Base-by-base conservation (phyloP, 768 basidiomycete genomes). In the Leccinum rimulosum region DNA sequence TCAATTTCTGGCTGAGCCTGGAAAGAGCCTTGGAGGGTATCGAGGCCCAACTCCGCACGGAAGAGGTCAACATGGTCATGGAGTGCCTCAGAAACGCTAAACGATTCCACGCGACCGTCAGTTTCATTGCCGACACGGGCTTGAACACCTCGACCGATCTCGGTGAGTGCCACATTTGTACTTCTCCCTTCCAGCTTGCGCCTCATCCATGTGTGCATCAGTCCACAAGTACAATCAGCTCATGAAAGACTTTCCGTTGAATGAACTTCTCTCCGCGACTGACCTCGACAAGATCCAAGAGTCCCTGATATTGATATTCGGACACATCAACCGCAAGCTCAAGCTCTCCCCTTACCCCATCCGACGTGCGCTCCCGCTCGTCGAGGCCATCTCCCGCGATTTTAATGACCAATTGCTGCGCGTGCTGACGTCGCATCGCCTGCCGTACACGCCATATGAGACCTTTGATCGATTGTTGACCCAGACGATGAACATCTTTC, bases 211-310 rank as follows among this genome's bases (percentile, higher is more conserved):
- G n/a, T 40, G 15, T n/a, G 28, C 19, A 48, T 7, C 64, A 93
- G 96, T 98, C 11, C 94, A 95, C 80, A 98, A 97, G 73, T 96
- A 98, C 79, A 98, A 99, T 68, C 88, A 92, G 62, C 81, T 98
- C 57, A 98, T 99, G 97, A 97, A 96, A 75, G 97, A 99, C 70
- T 98, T 98, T 67, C 97, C 97, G 0, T 80, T 99, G 30, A 97
- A 99, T 71, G 96, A 98, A 69, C 85, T 98, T 19, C 82, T 99
- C 28, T 93, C 95, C 9, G 94, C 97, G 1, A 97, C 97, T 3
- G 97, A 98, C 73, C 84, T 98, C 2, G 90, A 91, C 71, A 97
- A 95, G 77, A 88, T 98, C 38, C 89, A 96, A 70, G 94, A 97
- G 73, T 87, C 92, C 4, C 79, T 98, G 12, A 75, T 83, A 1